Conservation (phyloP, 768 basidiomycete genomes). For the Lepiota venenata region DNA sequence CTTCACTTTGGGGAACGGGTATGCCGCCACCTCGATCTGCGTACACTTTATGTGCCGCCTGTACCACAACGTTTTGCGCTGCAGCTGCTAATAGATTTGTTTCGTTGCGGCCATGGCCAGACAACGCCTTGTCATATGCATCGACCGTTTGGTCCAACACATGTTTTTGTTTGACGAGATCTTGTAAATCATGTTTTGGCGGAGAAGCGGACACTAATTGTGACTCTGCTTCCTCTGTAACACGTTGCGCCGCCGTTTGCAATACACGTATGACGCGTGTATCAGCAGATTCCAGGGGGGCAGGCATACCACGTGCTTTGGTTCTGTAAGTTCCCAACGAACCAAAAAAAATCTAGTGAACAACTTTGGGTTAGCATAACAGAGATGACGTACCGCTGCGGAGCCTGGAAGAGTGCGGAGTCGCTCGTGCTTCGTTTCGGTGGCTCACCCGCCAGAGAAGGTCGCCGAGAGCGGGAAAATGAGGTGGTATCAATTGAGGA, state of each 20-base stretch:
- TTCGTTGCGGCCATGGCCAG: conserved; percentile 48
- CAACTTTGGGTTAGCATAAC: neutral
- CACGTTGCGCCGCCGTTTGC: conserved; percentile 72
- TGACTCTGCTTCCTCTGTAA: conserved; percentile 69
- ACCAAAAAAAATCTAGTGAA: neutral
- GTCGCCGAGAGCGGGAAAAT: conserved; percentile 38
- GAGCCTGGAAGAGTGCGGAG: conserved; percentile 39
- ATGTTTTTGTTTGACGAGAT: conserved; percentile 78
- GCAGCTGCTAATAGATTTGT: conserved; percentile 66
- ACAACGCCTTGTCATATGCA: conserved; percentile 70
- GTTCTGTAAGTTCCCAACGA: neutral
- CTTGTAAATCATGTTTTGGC: conserved; percentile 49
- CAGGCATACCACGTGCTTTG: conserved; percentile 6
- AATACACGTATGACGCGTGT: conserved; percentile 77
- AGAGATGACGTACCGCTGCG: conserved; percentile 30
- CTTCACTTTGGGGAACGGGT: conserved; percentile 31
- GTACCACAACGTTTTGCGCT: conserved; percentile 77
- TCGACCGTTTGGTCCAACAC: conserved; percentile 68
- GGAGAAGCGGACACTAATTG: conserved; percentile 54
- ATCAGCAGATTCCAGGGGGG: conserved; percentile 37
- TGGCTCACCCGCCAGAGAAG: conserved; percentile 38
- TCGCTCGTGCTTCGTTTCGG: conserved; percentile 47
- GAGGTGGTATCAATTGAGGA: conserved; percentile 39
- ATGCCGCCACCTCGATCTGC: conserved; percentile 42
- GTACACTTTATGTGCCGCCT: conserved; percentile 69